Percentiles rank a stretch among this genome's conserved stretches.
Evolutionary conservation across 225 moss, liverwort and hornwort genomes (phyloP).

Genomic region (Polytrichum formosum): DNA sequence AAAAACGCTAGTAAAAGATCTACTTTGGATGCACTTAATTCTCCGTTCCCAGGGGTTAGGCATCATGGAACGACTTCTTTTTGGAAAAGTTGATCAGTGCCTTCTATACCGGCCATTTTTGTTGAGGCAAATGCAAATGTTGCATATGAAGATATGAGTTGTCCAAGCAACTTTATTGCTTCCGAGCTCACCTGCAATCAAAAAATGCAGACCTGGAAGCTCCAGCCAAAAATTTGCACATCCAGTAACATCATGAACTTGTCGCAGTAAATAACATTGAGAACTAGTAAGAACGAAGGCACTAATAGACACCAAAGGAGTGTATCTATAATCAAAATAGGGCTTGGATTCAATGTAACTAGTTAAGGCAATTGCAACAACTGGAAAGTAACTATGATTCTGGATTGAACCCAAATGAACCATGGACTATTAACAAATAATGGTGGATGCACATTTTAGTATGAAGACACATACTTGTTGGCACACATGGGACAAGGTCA

Average conservation of each 20-base stretch:
- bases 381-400: too few relatives aligned
- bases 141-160: slow-evolving; percentile 67
- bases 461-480: slow-evolving; percentile 26
- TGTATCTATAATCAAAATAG: too few relatives aligned
- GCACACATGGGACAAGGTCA: slow-evolving; percentile 61
- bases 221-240: background rate
- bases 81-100: slow-evolving; percentile 42
- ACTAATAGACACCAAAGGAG: too few relatives aligned
- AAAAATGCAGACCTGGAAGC: background rate
- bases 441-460: background rate
- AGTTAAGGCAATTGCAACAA: too few relatives aligned
- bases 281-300: too few relatives aligned
- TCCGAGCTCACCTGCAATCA: slow-evolving; percentile 70
- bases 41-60: slow-evolving; percentile 54
- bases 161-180: slow-evolving; percentile 72
- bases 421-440: background rate
- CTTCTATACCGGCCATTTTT: slow-evolving; percentile 20
- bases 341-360: too few relatives aligned
- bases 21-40: slow-evolving; percentile 57
- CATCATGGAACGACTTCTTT: slow-evolving; percentile 81
- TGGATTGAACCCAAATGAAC: too few relatives aligned
- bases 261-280: too few relatives aligned
- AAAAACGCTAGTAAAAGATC: slow-evolving; percentile 81
- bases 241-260: too few relatives aligned
- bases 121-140: slow-evolving; percentile 52